These are phyloP conservation scores for Suillus clintonianus DNA, from an alignment of 768 basidiomycete species.

Conservation along the genomic window DNA sequence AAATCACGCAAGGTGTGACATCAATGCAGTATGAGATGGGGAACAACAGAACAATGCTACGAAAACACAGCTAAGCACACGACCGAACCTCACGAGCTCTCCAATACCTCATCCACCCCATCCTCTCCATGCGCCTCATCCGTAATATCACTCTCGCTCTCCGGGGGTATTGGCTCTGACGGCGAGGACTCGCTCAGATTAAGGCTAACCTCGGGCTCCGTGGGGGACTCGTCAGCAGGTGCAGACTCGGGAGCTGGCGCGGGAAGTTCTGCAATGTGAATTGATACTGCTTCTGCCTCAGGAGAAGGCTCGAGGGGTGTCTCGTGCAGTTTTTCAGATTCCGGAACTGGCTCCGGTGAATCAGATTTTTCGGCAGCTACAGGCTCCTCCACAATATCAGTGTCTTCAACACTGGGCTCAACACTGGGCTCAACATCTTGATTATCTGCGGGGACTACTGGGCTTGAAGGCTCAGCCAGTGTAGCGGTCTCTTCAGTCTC, in stretches of 20 bases:
- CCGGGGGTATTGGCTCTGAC: conserved; percentile 33
- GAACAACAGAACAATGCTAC: background rate
- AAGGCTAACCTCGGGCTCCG: conserved; percentile 11
- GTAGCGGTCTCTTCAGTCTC: background rate
- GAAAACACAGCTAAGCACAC: background rate
- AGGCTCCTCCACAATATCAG: conserved; percentile 8
- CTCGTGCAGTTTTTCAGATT: conserved; percentile 9
- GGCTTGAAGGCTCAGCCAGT: background rate
- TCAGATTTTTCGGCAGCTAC: conserved; percentile 9
- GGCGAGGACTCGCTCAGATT: conserved; percentile 32
- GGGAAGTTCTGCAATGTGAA: conserved; percentile 1
- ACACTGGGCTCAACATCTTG: background rate
- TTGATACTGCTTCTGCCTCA: conserved; percentile 11
- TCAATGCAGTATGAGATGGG: background rate
- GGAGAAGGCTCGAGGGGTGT: background rate
- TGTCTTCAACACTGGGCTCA: background rate
- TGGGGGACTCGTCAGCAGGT: background rate
- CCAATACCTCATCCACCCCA: conserved; percentile 19
- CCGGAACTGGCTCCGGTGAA: background rate
- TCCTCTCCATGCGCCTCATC: conserved; percentile 28
- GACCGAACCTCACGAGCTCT: background rate
- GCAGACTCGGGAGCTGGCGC: conserved; percentile 1
- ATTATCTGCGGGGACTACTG: background rate
- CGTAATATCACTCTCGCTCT: conserved; percentile 37
- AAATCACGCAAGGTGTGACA: background rate